Base-by-base conservation (phyloP, 805 yeast genomes). In the Geotrichum ghanense region DNA sequence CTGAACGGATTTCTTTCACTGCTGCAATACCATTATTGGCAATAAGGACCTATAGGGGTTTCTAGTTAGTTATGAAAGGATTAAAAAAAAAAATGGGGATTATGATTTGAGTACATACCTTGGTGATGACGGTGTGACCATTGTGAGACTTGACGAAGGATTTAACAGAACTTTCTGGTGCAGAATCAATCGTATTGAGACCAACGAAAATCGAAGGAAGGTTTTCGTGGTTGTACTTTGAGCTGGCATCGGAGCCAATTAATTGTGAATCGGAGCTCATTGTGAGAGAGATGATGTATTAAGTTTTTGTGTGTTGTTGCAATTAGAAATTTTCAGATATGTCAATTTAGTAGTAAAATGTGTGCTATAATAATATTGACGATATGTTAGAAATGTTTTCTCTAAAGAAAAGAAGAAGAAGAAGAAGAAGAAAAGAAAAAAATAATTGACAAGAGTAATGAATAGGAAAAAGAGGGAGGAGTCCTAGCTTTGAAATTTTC, bases 1-100 rank as follows among this genome's bases (percentile, higher is more conserved):
- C 89, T 7, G 95, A 86, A 59, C 99, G 77, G 64, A 92, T 94
- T 71, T 92, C 97, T 66, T 92, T 92, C 50, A 92, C 99, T 43
- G 99, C 99, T 17, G 95, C 98, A 65, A 92, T 94, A 78, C 99
- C 99, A 64, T 92, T 92, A 68, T 94, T 94, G 50, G 99, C 97
- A 60, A 92, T 92, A 54, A 92, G 74, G 31, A 92, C 82, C 57
- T 65, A 50, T 6, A 42, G 22, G 26, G 44, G 27, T 12, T 17
- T 37, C n/a, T n/a, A n/a, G n/a, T n/a, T n/a, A n/a, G n/a, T n/a
- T n/a, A n/a, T n/a, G n/a, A n/a, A n/a, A n/a, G n/a, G n/a, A 35
- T 26, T 21, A 4, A 21, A 3, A 25, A 21, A 20, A 16, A 43
- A 26, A 16, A 17, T 25, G 19, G 23, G 42, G 43, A 25, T 34